Evolutionary conservation across 2,329 filamentous ascomycete genomes (phyloP), one percentile per base, ranked within the genome.

Genomic region (Alternaria arborescens): DNA sequence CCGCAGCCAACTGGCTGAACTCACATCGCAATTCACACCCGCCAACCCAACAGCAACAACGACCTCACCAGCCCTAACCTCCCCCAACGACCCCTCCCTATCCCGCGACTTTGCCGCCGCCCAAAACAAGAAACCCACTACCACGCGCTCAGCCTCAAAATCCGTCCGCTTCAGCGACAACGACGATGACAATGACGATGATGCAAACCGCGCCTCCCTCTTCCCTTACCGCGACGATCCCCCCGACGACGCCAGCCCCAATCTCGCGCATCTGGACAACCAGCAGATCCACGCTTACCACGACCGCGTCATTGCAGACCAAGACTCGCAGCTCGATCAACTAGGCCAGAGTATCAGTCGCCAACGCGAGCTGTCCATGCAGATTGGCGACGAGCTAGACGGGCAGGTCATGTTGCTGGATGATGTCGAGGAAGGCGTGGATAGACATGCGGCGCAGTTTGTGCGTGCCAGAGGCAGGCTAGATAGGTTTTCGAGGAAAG

Each of bases 381-480:
- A 95, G 82, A 98, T 99, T 72, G 94, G 95, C 30, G 92, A 97
- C 77, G 95, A 99, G 83, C 85, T 99, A 36, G 95, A 98, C 71
- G 90, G 89, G 69, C 95, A 99, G 73, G 91, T 96, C 38, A 85
- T 90, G 69, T 84, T 99, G 83, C 84, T 99, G 30, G 94, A 97
- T 77, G 94, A 97, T 71, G 88, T 96, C 44, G 95, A 98, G 74
- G 86, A 86, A 44, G 86, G 90, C 20, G 91, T 94, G 8, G 93
- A 97, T 77, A 83, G 94, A 59, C 94, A 98, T 80, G 87, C 90
- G 77, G 84, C 83, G 26, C 88, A 91, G 51, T 83, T 99, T 52
- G 88, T 93, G 67, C 84, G 92, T 10, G 95, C 94, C 32, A 86
- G 88, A 70, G 87, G 86, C 67, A 85, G 89, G 68, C 81, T 99